A percentile compares a stretch with the other conserved stretches of the same genome.
phyloP scores from a whole-genome alignment of 2,329 filamentous ascomycete genomes.

The Dothistroma septosporum region DNA sequence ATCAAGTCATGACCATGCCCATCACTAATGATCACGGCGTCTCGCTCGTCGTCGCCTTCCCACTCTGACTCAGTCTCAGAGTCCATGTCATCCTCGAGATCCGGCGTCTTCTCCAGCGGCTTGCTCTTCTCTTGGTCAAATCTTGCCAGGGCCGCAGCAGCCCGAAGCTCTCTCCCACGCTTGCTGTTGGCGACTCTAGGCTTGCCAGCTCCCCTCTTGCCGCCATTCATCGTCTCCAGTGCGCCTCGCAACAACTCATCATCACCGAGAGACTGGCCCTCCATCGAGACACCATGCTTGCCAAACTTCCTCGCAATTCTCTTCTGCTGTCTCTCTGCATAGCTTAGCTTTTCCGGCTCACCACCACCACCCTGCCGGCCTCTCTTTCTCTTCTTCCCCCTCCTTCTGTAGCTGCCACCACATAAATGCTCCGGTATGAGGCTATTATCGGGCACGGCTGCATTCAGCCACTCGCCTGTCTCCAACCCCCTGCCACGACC shows the following conservation, averaged over 20 bases:
- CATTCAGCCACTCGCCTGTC: conserved; percentile 60
- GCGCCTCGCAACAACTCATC: conserved; percentile 63
- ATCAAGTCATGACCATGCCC: conserved; percentile 64
- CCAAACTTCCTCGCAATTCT: conserved; percentile 74
- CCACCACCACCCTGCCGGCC: conserved; percentile 39
- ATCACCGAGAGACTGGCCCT: conserved; percentile 64
- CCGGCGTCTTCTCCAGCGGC: conserved; percentile 30
- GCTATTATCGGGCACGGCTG: conserved; percentile 53
- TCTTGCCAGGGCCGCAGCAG: conserved; percentile 70
- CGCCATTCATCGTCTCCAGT: conserved; percentile 54
- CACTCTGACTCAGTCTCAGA: conserved; percentile 45
- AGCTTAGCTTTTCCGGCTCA: conserved; percentile 51
- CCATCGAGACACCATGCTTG: conserved; percentile 61
- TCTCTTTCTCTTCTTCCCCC: conserved; percentile 48
- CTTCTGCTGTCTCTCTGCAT: conserved; percentile 68
- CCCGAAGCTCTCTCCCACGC: conserved; percentile 69
- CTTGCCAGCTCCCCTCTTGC: conserved; percentile 58
- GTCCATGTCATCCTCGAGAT: conserved; percentile 40
- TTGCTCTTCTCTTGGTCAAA: conserved; percentile 54
- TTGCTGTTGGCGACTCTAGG: conserved; percentile 72
- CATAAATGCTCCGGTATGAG: conserved; percentile 60
- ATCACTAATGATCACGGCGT: conserved; percentile 54
- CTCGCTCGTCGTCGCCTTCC: conserved; percentile 46
- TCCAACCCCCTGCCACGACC: conserved; percentile 63
- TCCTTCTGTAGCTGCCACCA: conserved; percentile 70